Evolutionary conservation across 805 yeast species (phyloP), one percentile per base, ranked within the genome.

Genomic region (Sugiyamaella boreocaroliniensis): DNA sequence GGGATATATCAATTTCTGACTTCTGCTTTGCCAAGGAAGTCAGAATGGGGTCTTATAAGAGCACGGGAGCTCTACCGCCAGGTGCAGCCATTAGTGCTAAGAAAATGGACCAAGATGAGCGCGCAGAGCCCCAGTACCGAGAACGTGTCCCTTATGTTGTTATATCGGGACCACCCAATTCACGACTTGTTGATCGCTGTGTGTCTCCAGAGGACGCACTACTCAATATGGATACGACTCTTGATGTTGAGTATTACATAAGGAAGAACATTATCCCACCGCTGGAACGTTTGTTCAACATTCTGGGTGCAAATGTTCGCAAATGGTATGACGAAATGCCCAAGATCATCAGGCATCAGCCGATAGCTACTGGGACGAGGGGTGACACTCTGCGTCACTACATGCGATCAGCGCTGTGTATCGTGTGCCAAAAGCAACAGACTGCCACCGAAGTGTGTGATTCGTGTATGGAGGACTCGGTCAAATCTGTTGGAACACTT

Each of bases 21-120:
- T 89, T 89, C 63, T 85, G 96, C 62, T 93, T 93, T 71, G 90
- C 96, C 1, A 87, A 86, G 63, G 96, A 86, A 60, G 97, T 93
- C 2, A 76, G 85, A 52, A 71, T 89, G 45, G 98, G 98, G 0
- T 75, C 84, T 0, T 93, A 93, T 65, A 86, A 86, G 64, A 82
- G 79, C 56, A 85, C 80, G 32, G 71, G 74, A 12, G 76, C 81
- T 49, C 77, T 89, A 1, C 99, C 99, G 0, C 93, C 98, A 0
- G 98, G 98, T 0, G 98, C 99, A 0, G 75, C 82, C 12, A 76
- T 93, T 1, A 85, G 93, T n/a, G 76, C 77, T 56, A 77, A 78
- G 57, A 77, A 76, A 54, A 77, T 81, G 67, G 76, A 76, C 29
- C 66, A 73, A 4, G 99, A 93, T 64, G 78, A 76, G 15, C 70